Base-by-base conservation (phyloP, 306 rosid species). In the Alnus glutinosa region DNA sequence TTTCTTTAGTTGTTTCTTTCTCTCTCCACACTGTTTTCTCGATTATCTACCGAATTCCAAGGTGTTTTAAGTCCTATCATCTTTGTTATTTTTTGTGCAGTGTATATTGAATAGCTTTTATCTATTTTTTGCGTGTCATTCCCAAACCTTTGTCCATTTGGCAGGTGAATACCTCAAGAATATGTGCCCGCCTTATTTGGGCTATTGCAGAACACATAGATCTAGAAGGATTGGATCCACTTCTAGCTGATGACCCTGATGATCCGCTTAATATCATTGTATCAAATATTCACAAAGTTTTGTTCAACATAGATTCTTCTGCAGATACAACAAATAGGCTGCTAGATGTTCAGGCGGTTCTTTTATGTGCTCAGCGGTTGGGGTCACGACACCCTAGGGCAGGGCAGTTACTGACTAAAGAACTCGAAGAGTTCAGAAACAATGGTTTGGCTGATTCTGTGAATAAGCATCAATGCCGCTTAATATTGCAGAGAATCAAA, bases 141-240 rank as follows among this genome's bases (percentile, higher is more conserved):
- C 16, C 55, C 66, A 30, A 39, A 76, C 61, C 48, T 34, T 51
- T 73, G 74, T 89, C 70, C 74, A 76, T 76, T 67, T 88, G 79
- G 80, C 97, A 95, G 99, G 94, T 95, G 67, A 89, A 88, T 85
- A 95, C 97, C 74, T 90, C 94, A 72, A 93, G 99, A 89, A 82
- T 91, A 88, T 83, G 88, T 84, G 92, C 98, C 80, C 98, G 98
- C 34, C 85, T 95, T 83, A 87, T 95, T 75, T 95, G 99, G 99
- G 90, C 93, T 75, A 87, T 95, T 78, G 76, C 99, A 62, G 98
- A 95, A 86, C 99, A 95, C 85, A 93, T 93, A 73, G 97, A 95
- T 84, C 88, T 95, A 71, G 98, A 91, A 83, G 99, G 99, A 76
- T 78, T 95, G 89, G 99, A 95, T 81, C 99, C 99, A 47, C 99